A percentile compares a stretch with the other conserved stretches of the same genome.
Conservation (phyloP, 768 basidiomycete genomes). For the Leucosporidium creatinivorum region DNA sequence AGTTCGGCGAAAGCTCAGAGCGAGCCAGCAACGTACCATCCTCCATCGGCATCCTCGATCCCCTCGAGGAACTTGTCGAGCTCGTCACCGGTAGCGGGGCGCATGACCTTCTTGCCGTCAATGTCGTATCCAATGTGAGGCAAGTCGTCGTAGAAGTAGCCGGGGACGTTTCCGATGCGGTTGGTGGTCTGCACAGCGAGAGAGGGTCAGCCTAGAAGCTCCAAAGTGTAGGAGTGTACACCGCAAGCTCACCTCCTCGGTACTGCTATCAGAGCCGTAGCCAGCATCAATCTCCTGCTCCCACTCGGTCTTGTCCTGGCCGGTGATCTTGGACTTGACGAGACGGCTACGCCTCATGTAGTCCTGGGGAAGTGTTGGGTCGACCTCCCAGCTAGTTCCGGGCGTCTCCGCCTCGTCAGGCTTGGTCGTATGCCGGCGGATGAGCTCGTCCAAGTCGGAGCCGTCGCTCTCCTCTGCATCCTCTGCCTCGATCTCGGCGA, state of each 20-base stretch:
- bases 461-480: conserved; percentile 42
- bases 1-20: background rate
- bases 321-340: conserved; percentile 70
- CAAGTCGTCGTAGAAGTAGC: conserved; percentile 99
- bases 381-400: conserved; percentile 5
- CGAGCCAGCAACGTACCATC: conserved; percentile 57
- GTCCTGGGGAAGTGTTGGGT: conserved; percentile 10
- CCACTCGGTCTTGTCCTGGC: conserved; percentile 41
- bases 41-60: conserved; percentile 70
- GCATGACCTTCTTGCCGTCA: conserved; percentile 84
- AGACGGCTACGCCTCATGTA: conserved; percentile 59
- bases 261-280: conserved; percentile 85
- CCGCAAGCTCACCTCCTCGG: conserved; percentile 66
- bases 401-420: conserved; percentile 33
- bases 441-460: conserved; percentile 43
- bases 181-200: conserved; percentile 64
- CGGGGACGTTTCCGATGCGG: conserved; percentile 86
- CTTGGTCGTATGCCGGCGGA: conserved; percentile 34
- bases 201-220: background rate
- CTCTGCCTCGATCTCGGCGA: conserved; percentile 42
- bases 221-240: conserved; percentile 4
- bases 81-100: conserved; percentile 91
- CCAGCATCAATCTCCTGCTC: conserved; percentile 68
- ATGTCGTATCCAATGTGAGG: conserved; percentile 98
- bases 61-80: conserved; percentile 92